A percentile compares a stretch with the other conserved stretches of the same genome.
phyloP scores from a whole-genome alignment of 164 flowering plant genomes.

The Dillenia suffruticosa region DNA sequence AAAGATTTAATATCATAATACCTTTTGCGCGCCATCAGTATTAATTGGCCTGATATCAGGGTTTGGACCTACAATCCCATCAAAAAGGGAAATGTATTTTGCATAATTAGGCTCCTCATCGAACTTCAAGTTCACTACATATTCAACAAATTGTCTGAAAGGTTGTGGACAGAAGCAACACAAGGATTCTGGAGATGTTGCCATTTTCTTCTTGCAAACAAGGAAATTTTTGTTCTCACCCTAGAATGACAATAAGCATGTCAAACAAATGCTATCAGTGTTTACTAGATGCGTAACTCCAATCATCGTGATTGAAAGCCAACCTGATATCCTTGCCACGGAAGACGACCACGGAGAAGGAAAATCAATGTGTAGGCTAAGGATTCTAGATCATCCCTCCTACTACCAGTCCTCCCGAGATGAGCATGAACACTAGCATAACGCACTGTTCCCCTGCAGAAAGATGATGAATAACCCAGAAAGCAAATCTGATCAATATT shows the following conservation, averaged over 20 bases:
- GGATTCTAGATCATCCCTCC: constrained; percentile 74
- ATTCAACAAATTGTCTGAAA: constrained; percentile 47
- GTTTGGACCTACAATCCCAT: constrained; percentile 48
- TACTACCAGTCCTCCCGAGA: constrained; percentile 54
- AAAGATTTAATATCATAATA: constrained; percentile 7
- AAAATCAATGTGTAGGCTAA: constrained; percentile 66
- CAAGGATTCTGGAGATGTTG: constrained; percentile 50
- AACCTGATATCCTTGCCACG: constrained; percentile 79
- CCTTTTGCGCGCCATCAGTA: constrained; percentile 75
- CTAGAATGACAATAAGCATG: constrained; percentile 21
- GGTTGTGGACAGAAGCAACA: constrained; percentile 60
- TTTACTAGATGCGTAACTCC: too few species aligned
- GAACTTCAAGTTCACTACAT: constrained; percentile 59
- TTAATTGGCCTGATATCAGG: constrained; percentile 56
- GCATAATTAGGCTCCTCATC: constrained; percentile 73
- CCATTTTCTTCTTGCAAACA: constrained; percentile 55
- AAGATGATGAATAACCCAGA: background rate
- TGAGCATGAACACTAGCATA: constrained; percentile 77
- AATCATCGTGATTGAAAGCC: background rate
- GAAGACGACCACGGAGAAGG: constrained; percentile 58
- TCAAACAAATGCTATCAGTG: background rate
- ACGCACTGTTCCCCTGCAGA: constrained; percentile 58
- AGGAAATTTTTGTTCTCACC: constrained; percentile 43
- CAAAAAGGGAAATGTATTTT: constrained; percentile 54
- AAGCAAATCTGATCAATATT: background rate